Evolutionary conservation across 2,329 filamentous ascomycete species (phyloP).

Genomic region (Aspergillus bombycis): DNA sequence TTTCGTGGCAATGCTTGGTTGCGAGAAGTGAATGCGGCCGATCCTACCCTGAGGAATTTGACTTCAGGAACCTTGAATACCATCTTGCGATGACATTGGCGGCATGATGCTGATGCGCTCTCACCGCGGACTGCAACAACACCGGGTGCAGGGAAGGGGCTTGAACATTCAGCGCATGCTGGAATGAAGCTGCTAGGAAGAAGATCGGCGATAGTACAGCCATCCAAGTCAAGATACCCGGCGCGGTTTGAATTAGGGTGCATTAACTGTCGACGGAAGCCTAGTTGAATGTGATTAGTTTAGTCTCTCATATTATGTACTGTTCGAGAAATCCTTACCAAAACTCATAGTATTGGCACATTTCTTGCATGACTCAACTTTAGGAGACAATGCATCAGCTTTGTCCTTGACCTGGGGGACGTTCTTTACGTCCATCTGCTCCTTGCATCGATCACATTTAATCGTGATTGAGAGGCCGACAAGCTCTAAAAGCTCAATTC

Average conservation of each 20-base stretch:
- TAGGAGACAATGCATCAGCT: constrained; percentile 42
- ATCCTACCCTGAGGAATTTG: constrained; percentile 73
- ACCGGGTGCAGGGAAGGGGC: constrained; percentile 62
- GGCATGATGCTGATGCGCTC: constrained; percentile 72
- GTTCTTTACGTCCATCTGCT: constrained; percentile 68
- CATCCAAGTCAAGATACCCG: constrained; percentile 76
- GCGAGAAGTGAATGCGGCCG: constrained; percentile 47
- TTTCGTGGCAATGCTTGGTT: constrained; percentile 36
- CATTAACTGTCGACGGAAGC: constrained; percentile 69
- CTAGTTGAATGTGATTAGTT: constrained; percentile 25
- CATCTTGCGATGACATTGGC: constrained; percentile 79
- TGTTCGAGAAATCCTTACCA: constrained; percentile 31
- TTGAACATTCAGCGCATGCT: constrained; percentile 77
- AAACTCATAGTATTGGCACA: constrained; percentile 55
- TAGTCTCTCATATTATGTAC: neutral
- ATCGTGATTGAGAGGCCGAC: constrained; percentile 68
- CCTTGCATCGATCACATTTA: constrained; percentile 80
- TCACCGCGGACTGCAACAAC: constrained; percentile 75
- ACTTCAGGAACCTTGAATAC: constrained; percentile 76
- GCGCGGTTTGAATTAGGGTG: constrained; percentile 74
- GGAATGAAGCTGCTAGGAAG: constrained; percentile 77
- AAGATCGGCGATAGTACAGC: constrained; percentile 75
- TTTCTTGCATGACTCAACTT: constrained; percentile 57
- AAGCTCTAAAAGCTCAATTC: constrained; percentile 75
- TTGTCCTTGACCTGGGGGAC: constrained; percentile 59